A percentile compares a stretch with the other conserved stretches of the same genome.
phyloP scores from a whole-genome alignment of 306 rosid species.

The Medicago ruthenica region DNA sequence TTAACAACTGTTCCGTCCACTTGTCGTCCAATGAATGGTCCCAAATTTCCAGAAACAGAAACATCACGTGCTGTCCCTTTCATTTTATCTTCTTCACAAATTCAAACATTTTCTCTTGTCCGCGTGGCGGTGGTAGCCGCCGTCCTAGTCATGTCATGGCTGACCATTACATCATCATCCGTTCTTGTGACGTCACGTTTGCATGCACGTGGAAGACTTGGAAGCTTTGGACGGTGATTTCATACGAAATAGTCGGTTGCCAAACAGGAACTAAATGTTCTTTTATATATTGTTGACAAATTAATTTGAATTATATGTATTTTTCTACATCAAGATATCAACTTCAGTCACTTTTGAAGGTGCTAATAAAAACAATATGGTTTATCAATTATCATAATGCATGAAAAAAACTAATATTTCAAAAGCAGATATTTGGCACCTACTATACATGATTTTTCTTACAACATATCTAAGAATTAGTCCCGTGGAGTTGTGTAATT shows the following conservation, averaged over 20 bases:
- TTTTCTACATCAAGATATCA: conserved; percentile 23
- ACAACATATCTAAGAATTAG: too few relatives aligned
- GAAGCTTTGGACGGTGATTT: conserved; percentile 46
- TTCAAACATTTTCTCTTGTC: not conserved
- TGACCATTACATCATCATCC: conserved; percentile 9
- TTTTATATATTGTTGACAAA: not conserved
- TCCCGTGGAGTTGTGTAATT: too few relatives aligned
- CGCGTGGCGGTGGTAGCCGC: conserved; percentile 28
- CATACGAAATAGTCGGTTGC: conserved; percentile 40
- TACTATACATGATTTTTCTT: conserved; percentile 19
- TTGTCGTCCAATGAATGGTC: conserved; percentile 15
- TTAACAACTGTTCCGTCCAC: conserved; percentile 23
- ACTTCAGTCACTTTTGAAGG: conserved; percentile 39
- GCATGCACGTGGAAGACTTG: conserved; percentile 38
- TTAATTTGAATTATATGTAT: not conserved
- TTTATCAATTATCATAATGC: not conserved
- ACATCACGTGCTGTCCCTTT: conserved; percentile 39
- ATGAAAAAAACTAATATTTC: not conserved
- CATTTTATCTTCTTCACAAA: not conserved
- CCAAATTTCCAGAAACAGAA: conserved; percentile 1
- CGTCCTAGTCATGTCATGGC: conserved; percentile 23
- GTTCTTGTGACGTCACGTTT: not conserved
- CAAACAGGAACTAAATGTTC: conserved; percentile 20
- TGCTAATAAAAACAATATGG: conserved; percentile 37
- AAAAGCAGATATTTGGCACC: conserved; percentile 45